Percentiles rank a stretch among this genome's conserved stretches.
Evolutionary conservation across 768 basidiomycete genomes (phyloP).

Genomic region (Cantharellus cinnabarinus): DNA sequence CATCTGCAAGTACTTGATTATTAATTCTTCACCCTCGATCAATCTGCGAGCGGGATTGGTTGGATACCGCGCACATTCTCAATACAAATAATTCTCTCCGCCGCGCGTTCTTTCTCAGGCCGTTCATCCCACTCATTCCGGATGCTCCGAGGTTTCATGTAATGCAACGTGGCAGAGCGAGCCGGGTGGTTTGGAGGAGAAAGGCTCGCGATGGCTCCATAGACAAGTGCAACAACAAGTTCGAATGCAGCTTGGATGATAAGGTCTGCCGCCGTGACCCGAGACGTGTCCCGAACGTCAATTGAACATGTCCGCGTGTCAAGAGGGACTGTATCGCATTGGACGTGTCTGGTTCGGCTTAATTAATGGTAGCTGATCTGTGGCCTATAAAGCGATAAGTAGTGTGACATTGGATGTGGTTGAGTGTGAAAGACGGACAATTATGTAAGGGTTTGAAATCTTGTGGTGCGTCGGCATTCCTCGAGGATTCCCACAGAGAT

Average conservation of each 20-base stretch:
- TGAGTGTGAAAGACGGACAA: conserved; percentile 27
- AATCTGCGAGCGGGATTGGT: too few relatives aligned
- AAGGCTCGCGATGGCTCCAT: not conserved
- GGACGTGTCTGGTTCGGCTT: conserved; percentile 26
- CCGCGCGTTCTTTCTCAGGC: not conserved
- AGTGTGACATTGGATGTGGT: not conserved
- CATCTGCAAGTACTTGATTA: too few relatives aligned
- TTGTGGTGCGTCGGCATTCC: conserved; percentile 40
- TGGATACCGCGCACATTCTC: too few relatives aligned
- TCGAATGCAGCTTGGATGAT: not conserved
- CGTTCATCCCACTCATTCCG: not conserved
- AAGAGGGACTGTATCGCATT: not conserved
- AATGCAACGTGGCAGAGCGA: not conserved
- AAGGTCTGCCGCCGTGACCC: not conserved
- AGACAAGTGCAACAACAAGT: not conserved
- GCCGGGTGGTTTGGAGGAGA: not conserved
- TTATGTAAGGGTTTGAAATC: conserved; percentile 61
- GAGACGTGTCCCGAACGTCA: not conserved
- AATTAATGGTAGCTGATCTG: conserved; percentile 55
- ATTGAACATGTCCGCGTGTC: not conserved
- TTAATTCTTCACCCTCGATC: too few relatives aligned
- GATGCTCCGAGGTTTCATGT: not conserved
- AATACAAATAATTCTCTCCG: not conserved
- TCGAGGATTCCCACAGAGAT: conserved; percentile 34
- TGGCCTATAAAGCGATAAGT: conserved; percentile 28